Evolutionary conservation across 1,284 basidiomycete species (phyloP), one percentile per base, ranked within the genome.

Genomic region (Tetrapyrgos nigripes): DNA sequence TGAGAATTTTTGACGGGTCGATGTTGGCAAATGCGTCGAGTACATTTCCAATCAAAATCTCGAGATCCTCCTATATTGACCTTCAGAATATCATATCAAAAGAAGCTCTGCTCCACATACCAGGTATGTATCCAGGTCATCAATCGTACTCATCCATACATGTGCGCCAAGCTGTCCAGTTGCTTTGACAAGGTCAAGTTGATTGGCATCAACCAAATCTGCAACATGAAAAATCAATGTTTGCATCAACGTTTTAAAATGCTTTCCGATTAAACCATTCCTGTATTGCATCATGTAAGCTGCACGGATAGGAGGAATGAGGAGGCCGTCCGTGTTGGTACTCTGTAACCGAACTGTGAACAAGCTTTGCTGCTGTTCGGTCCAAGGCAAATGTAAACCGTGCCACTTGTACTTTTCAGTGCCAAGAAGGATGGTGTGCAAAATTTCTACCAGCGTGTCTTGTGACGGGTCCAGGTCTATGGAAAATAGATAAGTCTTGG

Each of bases 391-490:
- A 54, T 67, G 60, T 1, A 67, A 62, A 1, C 53, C 51, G 56
- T 73, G 66, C 78, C 77, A 80, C 0, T 71, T 23, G 58, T 79
- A 79, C 58, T 79, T 80, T 9, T 9, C 66, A n/a, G 70, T 48
- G 5, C 76, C 76, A 9, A 79, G 67, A 2, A 77, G 65, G 28
- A 70, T 59, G 3, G 76, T 78, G 52, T 79, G 76, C 2, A 79
- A 68, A n/a, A 74, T 67, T 58, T 80, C 76, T 1, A 73, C 63
- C 10, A 76, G 76, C 1, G 74, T 79, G 55, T 79, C 76, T 0
- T 56, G 51, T 60, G 71, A 62, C 5, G 64, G 49, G 53, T 75
- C 64, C 14, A 72, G n/a, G 6, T 59, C 66, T 66, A 33, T 40
- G 3, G 21, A 14, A 9, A 55, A 1, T 23, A 29, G 6, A 14